phyloP scores from a whole-genome alignment of 2,329 filamentous ascomycete genomes.

The Colletotrichum sp. region DNA sequence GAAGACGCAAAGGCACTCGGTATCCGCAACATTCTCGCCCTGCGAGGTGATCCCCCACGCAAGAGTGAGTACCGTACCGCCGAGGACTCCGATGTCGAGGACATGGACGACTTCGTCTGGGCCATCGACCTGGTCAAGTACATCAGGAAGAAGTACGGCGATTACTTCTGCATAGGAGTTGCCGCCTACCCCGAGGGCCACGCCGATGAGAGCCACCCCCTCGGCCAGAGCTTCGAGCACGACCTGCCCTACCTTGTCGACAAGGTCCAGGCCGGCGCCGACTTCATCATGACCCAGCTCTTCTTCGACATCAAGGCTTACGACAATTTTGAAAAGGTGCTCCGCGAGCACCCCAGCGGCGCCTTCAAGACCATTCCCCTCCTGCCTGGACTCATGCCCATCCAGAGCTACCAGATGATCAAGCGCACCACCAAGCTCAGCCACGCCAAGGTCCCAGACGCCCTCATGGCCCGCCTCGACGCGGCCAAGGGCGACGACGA shows the following conservation, averaged over 20 bases:
- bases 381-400: conserved; percentile 94
- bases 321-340: conserved; percentile 74
- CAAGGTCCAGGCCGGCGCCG: conserved; percentile 88
- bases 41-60: conserved; percentile 89
- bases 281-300: conserved; percentile 98
- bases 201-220: conserved; percentile 85
- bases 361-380: conserved; percentile 87
- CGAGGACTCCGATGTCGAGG: conserved; percentile 61
- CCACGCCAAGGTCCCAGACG: conserved; percentile 79
- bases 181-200: conserved; percentile 96
- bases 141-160: conserved; percentile 83
- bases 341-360: conserved; percentile 83
- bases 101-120: conserved; percentile 83
- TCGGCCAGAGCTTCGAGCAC: conserved; percentile 71
- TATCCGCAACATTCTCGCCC: conserved; percentile 90
- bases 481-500: conserved; percentile 81
- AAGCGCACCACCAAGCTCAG: conserved; percentile 93
- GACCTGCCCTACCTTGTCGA: conserved; percentile 90
- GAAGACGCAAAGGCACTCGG: conserved; percentile 90
- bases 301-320: conserved; percentile 93
- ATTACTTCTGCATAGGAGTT: conserved; percentile 96
- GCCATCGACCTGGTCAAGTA: conserved; percentile 89
- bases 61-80: conserved; percentile 84
- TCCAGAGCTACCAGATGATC: conserved; percentile 96
- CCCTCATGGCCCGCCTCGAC: conserved; percentile 73